A percentile compares a stretch with the other conserved stretches of the same genome.
Conservation (phyloP, 2,329 filamentous ascomycete species). For the Stemphylium beticola region DNA sequence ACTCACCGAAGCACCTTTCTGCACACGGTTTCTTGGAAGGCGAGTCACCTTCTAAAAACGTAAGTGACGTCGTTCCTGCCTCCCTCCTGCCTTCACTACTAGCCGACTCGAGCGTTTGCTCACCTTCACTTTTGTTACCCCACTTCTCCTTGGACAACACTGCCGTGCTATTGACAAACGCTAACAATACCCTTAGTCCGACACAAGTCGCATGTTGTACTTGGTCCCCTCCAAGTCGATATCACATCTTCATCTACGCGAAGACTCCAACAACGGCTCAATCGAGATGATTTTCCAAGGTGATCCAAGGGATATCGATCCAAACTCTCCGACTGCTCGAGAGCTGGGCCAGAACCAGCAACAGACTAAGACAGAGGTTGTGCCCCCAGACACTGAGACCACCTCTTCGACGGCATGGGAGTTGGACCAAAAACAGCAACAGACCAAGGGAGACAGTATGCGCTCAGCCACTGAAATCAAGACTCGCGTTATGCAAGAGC, state of each 20-base stretch:
- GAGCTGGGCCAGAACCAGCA: slow-evolving; percentile 9
- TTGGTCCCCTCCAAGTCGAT: slow-evolving; percentile 16
- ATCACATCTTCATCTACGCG: slow-evolving; percentile 5
- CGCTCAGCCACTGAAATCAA: slow-evolving; percentile 15
- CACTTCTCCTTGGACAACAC: neutral
- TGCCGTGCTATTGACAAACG: neutral
- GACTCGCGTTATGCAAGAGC: slow-evolving; percentile 27
- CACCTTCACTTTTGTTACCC: slow-evolving; percentile 13
- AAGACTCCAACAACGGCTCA: slow-evolving; percentile 23
- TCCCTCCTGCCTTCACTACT: slow-evolving; percentile 9
- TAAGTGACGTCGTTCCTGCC: slow-evolving; percentile 34
- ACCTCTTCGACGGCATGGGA: slow-evolving; percentile 12
- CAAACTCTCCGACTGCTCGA: slow-evolving; percentile 17
- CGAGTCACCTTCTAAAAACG: slow-evolving; percentile 40
- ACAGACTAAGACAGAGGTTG: neutral
- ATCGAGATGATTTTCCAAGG: slow-evolving; percentile 38
- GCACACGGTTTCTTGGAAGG: slow-evolving; percentile 22
- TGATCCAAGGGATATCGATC: slow-evolving; percentile 27
- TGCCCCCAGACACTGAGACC: too few species aligned
- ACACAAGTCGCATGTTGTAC: slow-evolving; percentile 33
- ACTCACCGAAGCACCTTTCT: slow-evolving; percentile 37
- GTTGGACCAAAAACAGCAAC: slow-evolving; percentile 7
- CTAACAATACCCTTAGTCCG: slow-evolving; percentile 30
- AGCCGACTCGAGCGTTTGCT: neutral
- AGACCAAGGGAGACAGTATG: neutral